Percentiles rank a stretch among this genome's conserved stretches.
These are phyloP conservation scores for Fusarium secorum DNA, from an alignment of 2,329 filamentous ascomycete species.

Conservation along the genomic window DNA sequence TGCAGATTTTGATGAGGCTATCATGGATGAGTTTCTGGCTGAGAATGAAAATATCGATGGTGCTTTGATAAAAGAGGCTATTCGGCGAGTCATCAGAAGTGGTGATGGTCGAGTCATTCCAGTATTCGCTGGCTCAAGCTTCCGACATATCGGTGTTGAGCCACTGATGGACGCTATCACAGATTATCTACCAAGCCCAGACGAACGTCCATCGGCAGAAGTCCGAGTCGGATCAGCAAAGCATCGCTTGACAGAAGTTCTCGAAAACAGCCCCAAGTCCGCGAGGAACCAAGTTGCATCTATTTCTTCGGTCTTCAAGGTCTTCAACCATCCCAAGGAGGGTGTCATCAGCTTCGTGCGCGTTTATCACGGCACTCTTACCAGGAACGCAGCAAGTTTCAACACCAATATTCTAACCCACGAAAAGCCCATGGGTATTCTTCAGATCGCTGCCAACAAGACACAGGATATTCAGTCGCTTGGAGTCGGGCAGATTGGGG, in stretches of 20 bases:
- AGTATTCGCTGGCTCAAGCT: conserved; percentile 89
- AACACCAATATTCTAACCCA: conserved; percentile 85
- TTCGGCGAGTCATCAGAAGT: conserved; percentile 74
- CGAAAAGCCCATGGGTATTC: conserved; percentile 80
- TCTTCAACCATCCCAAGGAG: conserved; percentile 84
- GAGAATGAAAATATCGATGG: conserved; percentile 76
- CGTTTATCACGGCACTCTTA: conserved; percentile 85
- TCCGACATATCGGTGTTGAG: conserved; percentile 93
- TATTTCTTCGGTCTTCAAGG: conserved; percentile 85
- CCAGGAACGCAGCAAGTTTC: conserved; percentile 78
- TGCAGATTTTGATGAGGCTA: conserved; percentile 85
- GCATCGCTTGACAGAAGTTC: conserved; percentile 47
- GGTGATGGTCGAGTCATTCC: conserved; percentile 80
- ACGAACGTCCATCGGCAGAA: conserved; percentile 80
- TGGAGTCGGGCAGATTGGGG: conserved; percentile 88
- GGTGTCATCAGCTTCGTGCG: conserved; percentile 92
- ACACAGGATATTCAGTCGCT: conserved; percentile 85
- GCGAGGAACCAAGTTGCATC: conserved; percentile 51
- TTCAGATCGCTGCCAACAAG: conserved; percentile 90
- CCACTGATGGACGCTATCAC: conserved; percentile 88
- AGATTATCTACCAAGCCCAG: conserved; percentile 84
- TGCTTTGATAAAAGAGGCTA: conserved; percentile 72
- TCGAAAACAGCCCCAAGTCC: conserved; percentile 51
- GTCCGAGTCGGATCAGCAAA: conserved; percentile 71
- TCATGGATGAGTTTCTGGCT: conserved; percentile 86